These are phyloP conservation scores for Gossypium aridum DNA, from an alignment of 441 rosid genomes.

Conservation along the genomic window DNA sequence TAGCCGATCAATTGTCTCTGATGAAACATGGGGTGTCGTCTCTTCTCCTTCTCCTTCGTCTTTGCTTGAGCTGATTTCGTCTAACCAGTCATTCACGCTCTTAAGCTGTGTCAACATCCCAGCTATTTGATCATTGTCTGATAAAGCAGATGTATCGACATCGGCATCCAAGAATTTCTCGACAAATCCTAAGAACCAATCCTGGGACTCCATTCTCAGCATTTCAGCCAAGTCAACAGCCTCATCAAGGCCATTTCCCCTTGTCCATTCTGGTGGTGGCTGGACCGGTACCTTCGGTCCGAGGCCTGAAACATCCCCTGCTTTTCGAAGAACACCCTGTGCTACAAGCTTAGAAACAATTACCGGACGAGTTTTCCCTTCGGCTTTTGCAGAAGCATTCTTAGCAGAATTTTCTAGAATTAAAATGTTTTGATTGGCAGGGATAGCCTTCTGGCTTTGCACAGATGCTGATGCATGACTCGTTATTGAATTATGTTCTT, in stretches of 20 bases:
- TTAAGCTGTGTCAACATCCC: conserved; percentile 82
- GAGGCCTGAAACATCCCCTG: conserved; percentile 34
- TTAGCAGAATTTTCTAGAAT: conserved; percentile 52
- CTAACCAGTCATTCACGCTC: conserved; percentile 91
- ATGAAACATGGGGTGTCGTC: conserved; percentile 37
- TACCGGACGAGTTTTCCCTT: conserved; percentile 40
- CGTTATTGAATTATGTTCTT: conserved; percentile 22
- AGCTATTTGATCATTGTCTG: conserved; percentile 77
- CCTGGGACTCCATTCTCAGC: conserved; percentile 69
- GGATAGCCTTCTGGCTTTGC: conserved; percentile 30
- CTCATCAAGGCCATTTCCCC: conserved; percentile 63
- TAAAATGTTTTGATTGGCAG: conserved; percentile 40
- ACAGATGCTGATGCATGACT: conserved; percentile 16
- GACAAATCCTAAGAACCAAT: conserved; percentile 87
- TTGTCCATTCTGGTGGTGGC: conserved; percentile 66
- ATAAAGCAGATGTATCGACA: conserved; percentile 47
- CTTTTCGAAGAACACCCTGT: conserved; percentile 58
- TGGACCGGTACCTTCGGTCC: conserved; percentile 40
- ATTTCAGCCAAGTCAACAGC: conserved; percentile 68
- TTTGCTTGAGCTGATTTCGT: conserved; percentile 53
- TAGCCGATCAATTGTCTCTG: conserved; percentile 61
- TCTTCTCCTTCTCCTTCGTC: conserved; percentile 55
- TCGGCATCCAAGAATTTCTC: conserved; percentile 86
- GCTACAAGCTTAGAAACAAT: conserved; percentile 69
- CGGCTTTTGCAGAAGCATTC: conserved; percentile 43